Conservation (phyloP, 805 yeast genomes). For the Diddensiella caesifluorescens region DNA sequence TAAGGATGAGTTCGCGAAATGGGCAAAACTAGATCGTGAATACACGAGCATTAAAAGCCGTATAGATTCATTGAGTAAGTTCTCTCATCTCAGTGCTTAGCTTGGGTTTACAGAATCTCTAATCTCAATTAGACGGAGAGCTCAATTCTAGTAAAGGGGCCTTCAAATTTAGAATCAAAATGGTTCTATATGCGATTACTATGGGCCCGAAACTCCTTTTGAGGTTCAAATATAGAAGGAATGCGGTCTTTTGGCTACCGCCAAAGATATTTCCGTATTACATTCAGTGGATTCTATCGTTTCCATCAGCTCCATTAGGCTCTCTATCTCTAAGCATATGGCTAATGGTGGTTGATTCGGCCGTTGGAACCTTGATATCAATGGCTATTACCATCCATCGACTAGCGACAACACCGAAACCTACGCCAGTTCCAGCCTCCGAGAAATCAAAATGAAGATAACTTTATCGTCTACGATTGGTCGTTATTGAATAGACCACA, state of each 20-base stretch:
- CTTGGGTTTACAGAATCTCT: too few species aligned
- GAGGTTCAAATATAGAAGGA: conserved; percentile 49
- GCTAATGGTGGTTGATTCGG: conserved; percentile 39
- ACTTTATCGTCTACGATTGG: too few species aligned
- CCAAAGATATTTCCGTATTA: conserved; percentile 48
- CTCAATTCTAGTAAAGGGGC: conserved; percentile 36
- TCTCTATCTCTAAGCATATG: conserved; percentile 56
- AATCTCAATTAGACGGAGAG: background rate
- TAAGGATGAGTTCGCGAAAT: conserved; percentile 90
- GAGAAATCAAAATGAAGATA: background rate
- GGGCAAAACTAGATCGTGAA: conserved; percentile 87
- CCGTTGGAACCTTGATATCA: conserved; percentile 16
- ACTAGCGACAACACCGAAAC: background rate
- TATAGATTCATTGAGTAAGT: conserved; percentile 37
- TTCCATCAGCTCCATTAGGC: conserved; percentile 60
- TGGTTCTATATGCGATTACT: conserved; percentile 37
- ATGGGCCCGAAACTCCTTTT: conserved; percentile 39
- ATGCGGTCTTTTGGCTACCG: conserved; percentile 56
- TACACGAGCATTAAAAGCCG: conserved; percentile 53
- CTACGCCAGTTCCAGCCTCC: background rate
- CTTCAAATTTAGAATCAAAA: conserved; percentile 34
- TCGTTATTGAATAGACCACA: too few species aligned
- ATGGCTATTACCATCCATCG: background rate
- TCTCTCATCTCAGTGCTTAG: background rate
- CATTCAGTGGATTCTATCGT: conserved; percentile 52